Evolutionary conservation across 495 filamentous ascomycete species (phyloP).

Genomic region (Daldinia grandis): DNA sequence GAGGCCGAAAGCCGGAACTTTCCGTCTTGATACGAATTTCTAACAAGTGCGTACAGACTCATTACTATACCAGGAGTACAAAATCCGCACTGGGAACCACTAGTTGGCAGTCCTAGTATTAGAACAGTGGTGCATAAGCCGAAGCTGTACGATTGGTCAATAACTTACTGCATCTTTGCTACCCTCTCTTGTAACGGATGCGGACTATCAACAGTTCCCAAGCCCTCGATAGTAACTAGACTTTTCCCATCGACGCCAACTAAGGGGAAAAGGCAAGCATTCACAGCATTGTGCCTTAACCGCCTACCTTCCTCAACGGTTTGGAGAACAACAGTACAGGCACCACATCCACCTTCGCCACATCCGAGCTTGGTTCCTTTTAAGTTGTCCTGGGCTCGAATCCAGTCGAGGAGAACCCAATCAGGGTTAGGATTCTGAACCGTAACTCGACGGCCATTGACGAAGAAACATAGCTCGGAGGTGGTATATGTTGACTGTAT

Average conservation of each 20-base stretch:
- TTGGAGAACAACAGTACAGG: constrained; percentile 87
- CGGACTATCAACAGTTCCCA: constrained; percentile 77
- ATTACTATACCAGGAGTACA: constrained; percentile 94
- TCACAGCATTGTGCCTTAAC: constrained; percentile 80
- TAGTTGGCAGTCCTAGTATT: constrained; percentile 17
- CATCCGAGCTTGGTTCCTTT: constrained; percentile 60
- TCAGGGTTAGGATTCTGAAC: constrained; percentile 44
- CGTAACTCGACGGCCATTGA: constrained; percentile 45
- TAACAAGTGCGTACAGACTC: constrained; percentile 79
- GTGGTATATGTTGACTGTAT: constrained; percentile 38
- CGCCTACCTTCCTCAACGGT: constrained; percentile 78
- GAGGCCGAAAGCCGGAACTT: constrained; percentile 43
- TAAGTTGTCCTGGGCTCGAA: constrained; percentile 34
- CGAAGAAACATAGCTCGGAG: constrained; percentile 45
- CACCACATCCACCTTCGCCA: constrained; percentile 87
- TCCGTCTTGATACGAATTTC: constrained; percentile 65
- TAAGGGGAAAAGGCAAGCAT: constrained; percentile 85
- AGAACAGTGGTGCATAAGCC: background rate
- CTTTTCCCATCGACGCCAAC: constrained; percentile 91
- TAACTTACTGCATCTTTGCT: constrained; percentile 59
- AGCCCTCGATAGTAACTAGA: constrained; percentile 88
- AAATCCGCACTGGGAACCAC: constrained; percentile 69
- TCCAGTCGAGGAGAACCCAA: constrained; percentile 43
- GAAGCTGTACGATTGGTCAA: background rate
- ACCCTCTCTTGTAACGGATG: constrained; percentile 86